These are phyloP conservation scores for Blastobotrys elegans DNA, from an alignment of 1,139 yeast species.

Conservation along the genomic window DNA sequence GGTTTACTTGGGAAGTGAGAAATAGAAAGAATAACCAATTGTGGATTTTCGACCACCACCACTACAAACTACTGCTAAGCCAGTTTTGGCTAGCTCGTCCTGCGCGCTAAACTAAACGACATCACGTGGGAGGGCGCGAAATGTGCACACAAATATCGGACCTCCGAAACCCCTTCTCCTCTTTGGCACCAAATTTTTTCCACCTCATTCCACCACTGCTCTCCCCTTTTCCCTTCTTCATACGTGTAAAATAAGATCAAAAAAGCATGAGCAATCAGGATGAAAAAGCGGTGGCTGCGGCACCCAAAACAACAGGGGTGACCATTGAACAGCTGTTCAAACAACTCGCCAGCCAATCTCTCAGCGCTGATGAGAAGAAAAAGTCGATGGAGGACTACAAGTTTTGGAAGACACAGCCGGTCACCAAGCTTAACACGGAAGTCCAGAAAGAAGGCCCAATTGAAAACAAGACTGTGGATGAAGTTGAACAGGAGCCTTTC, in stretches of 20 bases:
- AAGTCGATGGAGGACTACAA: slow-evolving; percentile 86
- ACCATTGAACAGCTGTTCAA: slow-evolving; percentile 41
- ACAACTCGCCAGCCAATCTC: slow-evolving; percentile 26
- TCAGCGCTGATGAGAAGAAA: slow-evolving; percentile 15
- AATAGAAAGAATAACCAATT: too few relatives aligned
- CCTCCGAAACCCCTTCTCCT: too few relatives aligned
- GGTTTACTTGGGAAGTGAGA: too few relatives aligned
- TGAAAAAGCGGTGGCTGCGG: neutral
- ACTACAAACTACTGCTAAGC: too few relatives aligned
- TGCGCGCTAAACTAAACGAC: too few relatives aligned
- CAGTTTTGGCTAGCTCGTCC: too few relatives aligned
- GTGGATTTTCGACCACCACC: too few relatives aligned
- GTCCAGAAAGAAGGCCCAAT: slow-evolving; percentile 79
- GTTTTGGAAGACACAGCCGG: slow-evolving; percentile 99
- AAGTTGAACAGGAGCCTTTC: slow-evolving; percentile 64
- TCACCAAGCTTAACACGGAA: slow-evolving; percentile 64
- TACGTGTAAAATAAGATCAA: too few relatives aligned
- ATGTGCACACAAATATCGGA: too few relatives aligned
- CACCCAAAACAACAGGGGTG: slow-evolving; percentile 24
- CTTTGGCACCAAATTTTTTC: neutral
- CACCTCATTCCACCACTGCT: neutral
- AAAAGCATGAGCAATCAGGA: slow-evolving; percentile 3
- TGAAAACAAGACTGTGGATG: slow-evolving; percentile 65
- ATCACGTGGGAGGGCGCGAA: too few relatives aligned
- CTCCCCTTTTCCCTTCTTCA: neutral